phyloP scores from a whole-genome alignment of 805 yeast genomes.

The Cyberlindnera bimundalis region DNA sequence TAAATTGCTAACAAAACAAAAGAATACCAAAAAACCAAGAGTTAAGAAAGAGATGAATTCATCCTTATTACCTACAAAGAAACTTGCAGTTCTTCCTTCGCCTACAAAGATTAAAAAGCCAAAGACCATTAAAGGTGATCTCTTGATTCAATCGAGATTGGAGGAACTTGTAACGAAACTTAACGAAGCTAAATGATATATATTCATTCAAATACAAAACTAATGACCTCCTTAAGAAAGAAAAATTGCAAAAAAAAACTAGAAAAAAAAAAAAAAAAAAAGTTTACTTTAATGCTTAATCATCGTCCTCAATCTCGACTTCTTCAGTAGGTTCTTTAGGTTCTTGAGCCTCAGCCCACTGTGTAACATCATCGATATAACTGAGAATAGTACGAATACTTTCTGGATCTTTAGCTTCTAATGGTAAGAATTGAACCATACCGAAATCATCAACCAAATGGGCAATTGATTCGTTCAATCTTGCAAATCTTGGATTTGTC shows the following conservation, averaged over 20 bases:
- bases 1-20: slow-evolving; percentile 5
- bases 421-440: slow-evolving; percentile 94
- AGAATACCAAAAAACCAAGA: slow-evolving; percentile 8
- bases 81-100: slow-evolving; percentile 2
- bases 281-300: no score
- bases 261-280: no score
- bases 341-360: slow-evolving; percentile 95
- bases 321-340: slow-evolving; percentile 94
- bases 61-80: no score
- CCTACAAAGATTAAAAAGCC: slow-evolving; percentile 2
- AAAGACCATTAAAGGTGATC: slow-evolving; percentile 8
- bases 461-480: slow-evolving; percentile 78
- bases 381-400: slow-evolving; percentile 80
- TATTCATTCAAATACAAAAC: background rate
- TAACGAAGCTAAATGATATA: slow-evolving; percentile 17
- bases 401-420: slow-evolving; percentile 74
- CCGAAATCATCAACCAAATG: slow-evolving; percentile 95
- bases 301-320: slow-evolving; percentile 57
- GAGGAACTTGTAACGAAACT: slow-evolving; percentile 22
- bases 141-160: slow-evolving; percentile 22
- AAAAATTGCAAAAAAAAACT: no score
- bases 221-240: no score
- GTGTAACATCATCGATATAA: slow-evolving; percentile 94
- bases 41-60: slow-evolving; percentile 6
- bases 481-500: slow-evolving; percentile 61